Conservation (phyloP, 192 early-diverging fungal species). For the Ambispora gerdemannii region DNA sequence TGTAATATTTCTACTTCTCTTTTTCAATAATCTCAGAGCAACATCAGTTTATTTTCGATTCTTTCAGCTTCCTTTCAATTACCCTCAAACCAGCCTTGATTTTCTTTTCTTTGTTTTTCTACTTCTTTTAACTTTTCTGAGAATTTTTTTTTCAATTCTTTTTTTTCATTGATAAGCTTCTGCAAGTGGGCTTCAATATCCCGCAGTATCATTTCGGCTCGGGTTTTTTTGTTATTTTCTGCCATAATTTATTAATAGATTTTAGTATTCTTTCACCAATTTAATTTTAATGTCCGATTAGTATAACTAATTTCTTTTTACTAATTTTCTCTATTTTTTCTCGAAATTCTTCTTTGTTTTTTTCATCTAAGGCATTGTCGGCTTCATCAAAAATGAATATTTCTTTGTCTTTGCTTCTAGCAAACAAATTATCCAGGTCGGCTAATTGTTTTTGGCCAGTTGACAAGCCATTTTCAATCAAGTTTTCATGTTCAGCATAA, state of each 20-base stretch:
- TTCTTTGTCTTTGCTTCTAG: neutral
- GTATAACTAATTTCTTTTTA: constrained; percentile 15
- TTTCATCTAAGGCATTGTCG: constrained; percentile 7
- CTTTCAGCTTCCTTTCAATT: neutral
- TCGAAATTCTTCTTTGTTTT: constrained; percentile 11
- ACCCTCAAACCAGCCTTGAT: neutral
- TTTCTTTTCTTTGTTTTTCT: neutral
- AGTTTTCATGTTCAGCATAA: constrained; percentile 15
- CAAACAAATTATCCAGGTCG: constrained; percentile 12
- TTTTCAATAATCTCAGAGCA: neutral
- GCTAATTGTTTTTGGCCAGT: constrained; percentile 20
- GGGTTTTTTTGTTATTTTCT: neutral
- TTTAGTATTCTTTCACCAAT: neutral
- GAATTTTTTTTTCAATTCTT: neutral
- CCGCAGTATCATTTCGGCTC: neutral
- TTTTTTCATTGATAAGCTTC: neutral
- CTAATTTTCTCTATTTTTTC: constrained; percentile 18
- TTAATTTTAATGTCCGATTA: constrained; percentile 13
- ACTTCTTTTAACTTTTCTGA: neutral
- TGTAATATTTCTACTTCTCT: neutral
- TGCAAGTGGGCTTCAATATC: neutral
- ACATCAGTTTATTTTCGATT: neutral
- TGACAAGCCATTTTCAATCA: constrained; percentile 25
- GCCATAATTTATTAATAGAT: constrained; percentile 3
- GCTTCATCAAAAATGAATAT: constrained; percentile 28